Conservation (phyloP, 2,329 filamentous ascomycete species). For the Colletotrichum neosansevieriae region DNA sequence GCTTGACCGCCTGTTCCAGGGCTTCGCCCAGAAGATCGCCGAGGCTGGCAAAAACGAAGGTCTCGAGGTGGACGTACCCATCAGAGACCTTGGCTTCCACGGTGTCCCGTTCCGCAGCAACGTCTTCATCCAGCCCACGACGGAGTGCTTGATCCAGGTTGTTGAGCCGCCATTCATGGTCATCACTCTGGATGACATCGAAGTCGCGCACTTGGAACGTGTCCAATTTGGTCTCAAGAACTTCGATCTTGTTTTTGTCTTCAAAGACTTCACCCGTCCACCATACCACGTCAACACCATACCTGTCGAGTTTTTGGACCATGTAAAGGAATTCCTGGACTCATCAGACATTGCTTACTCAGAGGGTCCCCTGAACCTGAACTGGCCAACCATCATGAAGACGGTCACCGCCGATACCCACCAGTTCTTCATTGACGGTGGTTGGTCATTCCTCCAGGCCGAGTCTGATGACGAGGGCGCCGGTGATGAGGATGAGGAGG, state of each 20-base stretch:
- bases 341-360: conserved; percentile 94
- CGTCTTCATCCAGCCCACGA: conserved; percentile 94
- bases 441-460: conserved; percentile 91
- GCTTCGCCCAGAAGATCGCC: conserved; percentile 96
- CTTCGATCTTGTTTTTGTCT: conserved; percentile 98
- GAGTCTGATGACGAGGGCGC: conserved; percentile 88
- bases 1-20: conserved; percentile 95
- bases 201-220: conserved; percentile 94
- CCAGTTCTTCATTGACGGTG: conserved; percentile 93
- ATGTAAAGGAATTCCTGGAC: conserved; percentile 98
- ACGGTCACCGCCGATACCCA: conserved; percentile 95
- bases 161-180: conserved; percentile 98
- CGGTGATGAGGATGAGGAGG: conserved; percentile 85
- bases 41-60: conserved; percentile 93
- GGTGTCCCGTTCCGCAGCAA: conserved; percentile 97
- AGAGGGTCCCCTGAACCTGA: conserved; percentile 95
- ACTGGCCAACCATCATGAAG: conserved; percentile 99
- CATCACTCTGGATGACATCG: conserved; percentile 93
- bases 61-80: conserved; percentile 94
- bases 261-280: conserved; percentile 94
- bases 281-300: conserved; percentile 98
- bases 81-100: conserved; percentile 95
- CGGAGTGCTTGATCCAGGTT: conserved; percentile 95
- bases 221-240: conserved; percentile 98
- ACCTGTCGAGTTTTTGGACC: conserved; percentile 92